phyloP scores from a whole-genome alignment of 2,329 filamentous ascomycete species.

The Nannizziopsis barbatae region DNA sequence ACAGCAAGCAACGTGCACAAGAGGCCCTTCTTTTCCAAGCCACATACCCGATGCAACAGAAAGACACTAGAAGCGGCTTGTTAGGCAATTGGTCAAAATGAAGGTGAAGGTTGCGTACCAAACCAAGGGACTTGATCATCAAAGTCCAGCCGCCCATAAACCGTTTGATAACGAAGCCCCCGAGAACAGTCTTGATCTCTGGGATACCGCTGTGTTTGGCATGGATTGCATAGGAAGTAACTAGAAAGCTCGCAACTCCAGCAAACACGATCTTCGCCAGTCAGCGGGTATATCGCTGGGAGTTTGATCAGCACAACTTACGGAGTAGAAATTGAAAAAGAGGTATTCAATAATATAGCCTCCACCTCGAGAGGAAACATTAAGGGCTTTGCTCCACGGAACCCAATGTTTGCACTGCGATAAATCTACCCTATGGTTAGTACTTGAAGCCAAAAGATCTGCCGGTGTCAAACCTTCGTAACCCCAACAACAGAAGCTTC shows the following conservation, averaged over 20 bases:
- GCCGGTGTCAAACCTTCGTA: constrained; percentile 48
- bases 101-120: constrained; percentile 30
- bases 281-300: constrained; percentile 12
- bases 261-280: constrained; percentile 55
- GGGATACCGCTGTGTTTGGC: constrained; percentile 98
- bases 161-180: constrained; percentile 97
- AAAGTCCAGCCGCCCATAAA: constrained; percentile 89
- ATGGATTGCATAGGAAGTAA: constrained; percentile 87
- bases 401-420: constrained; percentile 79
- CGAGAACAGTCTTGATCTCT: constrained; percentile 98
- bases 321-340: constrained; percentile 74
- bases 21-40: constrained; percentile 93
- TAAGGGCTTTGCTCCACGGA: constrained; percentile 67
- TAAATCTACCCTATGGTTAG: constrained; percentile 39
- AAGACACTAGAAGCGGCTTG: constrained; percentile 45
- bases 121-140: constrained; percentile 80
- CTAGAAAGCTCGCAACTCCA: constrained; percentile 67
- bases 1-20: constrained; percentile 95
- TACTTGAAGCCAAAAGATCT: constrained; percentile 13
- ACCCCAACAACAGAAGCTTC: constrained; percentile 84
- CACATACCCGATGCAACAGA: constrained; percentile 90
- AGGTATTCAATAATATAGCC: constrained; percentile 78
- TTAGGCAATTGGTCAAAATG: not conserved
- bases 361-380: constrained; percentile 53
- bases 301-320: constrained; percentile 37